Base-by-base conservation (phyloP, 345 rosid genomes). In the Populus euphratica region DNA sequence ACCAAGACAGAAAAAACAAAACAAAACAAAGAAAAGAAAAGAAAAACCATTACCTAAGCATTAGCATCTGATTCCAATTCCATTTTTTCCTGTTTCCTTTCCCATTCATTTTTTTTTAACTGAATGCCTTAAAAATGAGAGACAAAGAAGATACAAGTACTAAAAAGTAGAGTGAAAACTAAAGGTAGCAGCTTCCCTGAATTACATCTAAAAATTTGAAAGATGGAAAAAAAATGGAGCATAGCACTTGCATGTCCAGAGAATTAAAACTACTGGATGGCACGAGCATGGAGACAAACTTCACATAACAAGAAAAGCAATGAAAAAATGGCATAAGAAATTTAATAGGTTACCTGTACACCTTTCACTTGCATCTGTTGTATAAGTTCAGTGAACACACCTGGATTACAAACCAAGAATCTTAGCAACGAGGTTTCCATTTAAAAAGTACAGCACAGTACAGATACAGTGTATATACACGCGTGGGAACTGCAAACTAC, bases 291-390 rank as follows among this genome's bases (percentile, higher is more conserved):
- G 43, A 54, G n/a, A 13, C 56, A 39, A 36, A 39, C 21, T 41
- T 18, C 10, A 63, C 16, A 31, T 25, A 47, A 59, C 23, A 41
- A 27, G 17, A 69, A 23, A 63, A n/a, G 35, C 70, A 54, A 41
- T 2, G 13, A 38, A 25, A 73, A 68, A 25, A 5, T 6, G 21
- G 61, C 25, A 36, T 13, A 47, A 47, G 3, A 59, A 73, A 59
- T n/a, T 35, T 64, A 54, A 68, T 17, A 70, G 27, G 33, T 74
- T 88, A 95, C 99, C 93, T 95, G 98, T 72, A 91, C 97, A 18
- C 98, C 98, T 84, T 91, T 94, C 72, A 96, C 99, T 87, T 90
- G 97, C 94, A 96, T 93, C 82, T 96, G 99, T 61, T 96, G 99
- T 81, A 93, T 89, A 59, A 96, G 98, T 87, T 96, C 99, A 0